phyloP scores from a whole-genome alignment of 1,139 yeast species.

The Sugiyamaella sp. region DNA sequence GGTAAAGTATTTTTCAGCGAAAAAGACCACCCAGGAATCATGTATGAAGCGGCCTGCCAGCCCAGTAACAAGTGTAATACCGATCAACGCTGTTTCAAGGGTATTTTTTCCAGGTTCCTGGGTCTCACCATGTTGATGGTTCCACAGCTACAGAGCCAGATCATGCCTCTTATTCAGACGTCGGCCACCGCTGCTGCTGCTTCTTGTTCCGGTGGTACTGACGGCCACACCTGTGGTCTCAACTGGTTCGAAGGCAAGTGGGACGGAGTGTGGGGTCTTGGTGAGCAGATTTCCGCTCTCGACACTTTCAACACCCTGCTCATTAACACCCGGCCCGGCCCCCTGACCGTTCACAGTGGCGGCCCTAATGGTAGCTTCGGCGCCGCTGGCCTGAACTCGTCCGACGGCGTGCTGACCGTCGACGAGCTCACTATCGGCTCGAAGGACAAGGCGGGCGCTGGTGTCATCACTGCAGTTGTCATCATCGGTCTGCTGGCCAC shows the following conservation, averaged over 20 bases:
- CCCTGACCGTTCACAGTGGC: constrained; percentile 50
- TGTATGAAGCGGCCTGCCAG: constrained; percentile 76
- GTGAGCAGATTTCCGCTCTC: constrained; percentile 77
- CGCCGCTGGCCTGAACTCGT: constrained; percentile 38
- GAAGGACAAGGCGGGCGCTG: constrained; percentile 86
- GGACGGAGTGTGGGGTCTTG: constrained; percentile 73
- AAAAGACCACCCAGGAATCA: constrained; percentile 51
- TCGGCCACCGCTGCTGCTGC: constrained; percentile 70
- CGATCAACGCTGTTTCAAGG: constrained; percentile 80
- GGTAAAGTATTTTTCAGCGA: constrained; percentile 52
- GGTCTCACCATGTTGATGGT: constrained; percentile 62
- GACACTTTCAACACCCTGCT: constrained; percentile 61
- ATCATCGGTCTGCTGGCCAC: constrained; percentile 66
- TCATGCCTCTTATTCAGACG: constrained; percentile 50
- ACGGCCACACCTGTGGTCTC: constrained; percentile 77
- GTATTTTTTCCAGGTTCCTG: constrained; percentile 66
- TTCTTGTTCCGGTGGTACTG: constrained; percentile 72
- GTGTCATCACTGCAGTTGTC: constrained; percentile 73
- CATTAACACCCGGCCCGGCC: constrained; percentile 45
- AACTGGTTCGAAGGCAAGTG: constrained; percentile 58
- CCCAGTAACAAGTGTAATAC: constrained; percentile 58
- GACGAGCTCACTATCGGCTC: constrained; percentile 34
- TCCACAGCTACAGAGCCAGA: constrained; percentile 50
- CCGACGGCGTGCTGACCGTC: constrained; percentile 25
- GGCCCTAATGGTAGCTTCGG: constrained; percentile 48